Evolutionary conservation across 177 flowering plant genomes (phyloP).

Genomic region (Vitis hybrid): DNA sequence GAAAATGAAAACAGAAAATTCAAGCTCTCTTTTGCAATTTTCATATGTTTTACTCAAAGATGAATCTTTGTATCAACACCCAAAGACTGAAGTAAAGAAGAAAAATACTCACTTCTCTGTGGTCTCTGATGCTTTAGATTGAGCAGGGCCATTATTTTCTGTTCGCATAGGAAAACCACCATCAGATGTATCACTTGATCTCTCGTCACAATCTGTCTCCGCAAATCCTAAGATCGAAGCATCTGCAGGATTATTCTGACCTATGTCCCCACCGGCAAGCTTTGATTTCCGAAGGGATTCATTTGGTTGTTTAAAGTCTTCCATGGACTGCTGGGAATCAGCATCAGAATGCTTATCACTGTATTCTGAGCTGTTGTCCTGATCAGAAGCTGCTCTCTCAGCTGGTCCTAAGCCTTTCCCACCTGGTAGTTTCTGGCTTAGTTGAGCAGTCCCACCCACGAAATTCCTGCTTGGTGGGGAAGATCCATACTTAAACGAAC

Average conservation of each 20-base stretch:
- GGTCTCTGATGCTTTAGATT: slow-evolving; percentile 13
- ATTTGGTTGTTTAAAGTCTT: slow-evolving; percentile 24
- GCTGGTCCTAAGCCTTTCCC: slow-evolving; percentile 20
- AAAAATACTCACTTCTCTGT: slow-evolving; percentile 21
- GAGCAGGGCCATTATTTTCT: slow-evolving; percentile 39
- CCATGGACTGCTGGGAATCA: slow-evolving; percentile 25
- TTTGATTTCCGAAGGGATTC: slow-evolving; percentile 17
- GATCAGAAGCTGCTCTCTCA: slow-evolving; percentile 28
- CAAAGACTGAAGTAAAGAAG: background rate
- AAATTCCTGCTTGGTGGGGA: slow-evolving; percentile 18
- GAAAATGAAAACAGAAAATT: background rate
- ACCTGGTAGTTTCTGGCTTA: slow-evolving; percentile 17
- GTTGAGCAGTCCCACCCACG: slow-evolving; percentile 11
- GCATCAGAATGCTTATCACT: slow-evolving; percentile 27
- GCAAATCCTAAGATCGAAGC: slow-evolving; percentile 28
- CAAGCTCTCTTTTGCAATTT: background rate
- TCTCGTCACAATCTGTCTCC: slow-evolving; percentile 38
- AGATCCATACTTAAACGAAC: slow-evolving; percentile 27
- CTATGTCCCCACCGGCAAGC: slow-evolving; percentile 15
- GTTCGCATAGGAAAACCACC: slow-evolving; percentile 40
- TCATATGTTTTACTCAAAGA: background rate
- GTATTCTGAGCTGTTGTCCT: slow-evolving; percentile 24
- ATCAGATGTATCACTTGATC: slow-evolving; percentile 40
- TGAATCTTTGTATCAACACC: background rate
- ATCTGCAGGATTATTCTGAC: slow-evolving; percentile 23